phyloP scores from a whole-genome alignment of 2,329 filamentous ascomycete species.

The Diaporthe sp. region DNA sequence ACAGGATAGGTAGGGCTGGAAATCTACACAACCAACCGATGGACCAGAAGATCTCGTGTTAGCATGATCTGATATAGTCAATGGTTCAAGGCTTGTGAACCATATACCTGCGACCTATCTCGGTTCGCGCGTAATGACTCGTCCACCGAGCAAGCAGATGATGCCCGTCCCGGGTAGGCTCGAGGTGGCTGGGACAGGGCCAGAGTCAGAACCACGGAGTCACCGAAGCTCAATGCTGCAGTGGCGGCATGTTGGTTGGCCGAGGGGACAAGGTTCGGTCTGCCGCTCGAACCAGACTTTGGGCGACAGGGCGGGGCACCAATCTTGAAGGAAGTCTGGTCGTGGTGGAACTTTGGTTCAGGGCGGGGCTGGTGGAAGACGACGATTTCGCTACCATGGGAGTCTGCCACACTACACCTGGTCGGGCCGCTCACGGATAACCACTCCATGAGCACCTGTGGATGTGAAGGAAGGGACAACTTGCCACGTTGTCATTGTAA shows the following conservation, averaged over 20 bases:
- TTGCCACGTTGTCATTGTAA: background rate
- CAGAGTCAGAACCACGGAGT: constrained; percentile 4
- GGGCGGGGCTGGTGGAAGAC: background rate
- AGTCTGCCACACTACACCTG: background rate
- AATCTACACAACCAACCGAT: background rate
- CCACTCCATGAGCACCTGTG: background rate
- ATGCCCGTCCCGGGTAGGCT: background rate
- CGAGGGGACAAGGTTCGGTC: background rate
- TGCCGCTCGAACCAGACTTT: constrained; percentile 21
- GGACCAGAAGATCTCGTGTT: background rate
- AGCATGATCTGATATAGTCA: constrained; percentile 4
- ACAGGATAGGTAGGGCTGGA: background rate
- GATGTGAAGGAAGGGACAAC: background rate
- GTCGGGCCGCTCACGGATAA: constrained; percentile 2
- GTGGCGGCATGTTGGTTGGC: background rate
- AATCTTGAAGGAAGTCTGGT: constrained; percentile 15
- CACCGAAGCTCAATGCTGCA: background rate
- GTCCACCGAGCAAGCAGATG: background rate
- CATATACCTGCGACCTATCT: background rate
- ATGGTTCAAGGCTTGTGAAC: background rate
- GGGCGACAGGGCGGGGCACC: constrained; percentile 21
- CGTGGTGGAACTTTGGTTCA: constrained; percentile 27
- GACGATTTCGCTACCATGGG: constrained; percentile 29
- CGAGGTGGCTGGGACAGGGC: background rate
- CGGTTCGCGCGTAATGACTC: background rate